Conservation (phyloP, 352 stramenopile species). For the Phytophthora litchii region DNA sequence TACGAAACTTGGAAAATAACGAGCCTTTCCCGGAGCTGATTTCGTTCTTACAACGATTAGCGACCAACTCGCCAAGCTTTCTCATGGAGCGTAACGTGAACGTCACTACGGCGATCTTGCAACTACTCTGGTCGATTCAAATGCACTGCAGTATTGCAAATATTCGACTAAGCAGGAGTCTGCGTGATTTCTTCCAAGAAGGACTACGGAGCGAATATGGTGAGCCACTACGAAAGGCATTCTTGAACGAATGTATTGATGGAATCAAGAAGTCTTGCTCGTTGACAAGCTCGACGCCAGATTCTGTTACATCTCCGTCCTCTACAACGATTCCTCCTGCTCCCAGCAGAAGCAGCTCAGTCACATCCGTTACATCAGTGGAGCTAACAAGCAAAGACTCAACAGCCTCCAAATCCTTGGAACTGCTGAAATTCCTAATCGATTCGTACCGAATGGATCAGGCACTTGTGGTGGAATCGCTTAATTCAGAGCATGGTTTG, state of each 20-base stretch:
- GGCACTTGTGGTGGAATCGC: conserved; percentile 64
- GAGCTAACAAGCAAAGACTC: conserved; percentile 41
- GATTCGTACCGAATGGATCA: conserved; percentile 83
- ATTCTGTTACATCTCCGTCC: conserved; percentile 23
- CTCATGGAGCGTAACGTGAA: conserved; percentile 69
- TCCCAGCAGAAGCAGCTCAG: conserved; percentile 21
- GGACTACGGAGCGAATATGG: conserved; percentile 76
- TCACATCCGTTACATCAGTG: conserved; percentile 18
- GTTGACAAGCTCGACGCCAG: conserved; percentile 23
- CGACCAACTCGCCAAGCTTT: conserved; percentile 67
- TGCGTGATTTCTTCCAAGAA: conserved; percentile 85
- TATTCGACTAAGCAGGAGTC: conserved; percentile 61
- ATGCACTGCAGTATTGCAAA: conserved; percentile 68
- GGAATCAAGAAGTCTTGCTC: conserved; percentile 81
- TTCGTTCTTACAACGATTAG: conserved; percentile 81
- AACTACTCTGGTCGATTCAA: conserved; percentile 87
- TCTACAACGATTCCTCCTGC: conserved; percentile 21
- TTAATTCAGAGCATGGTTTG: conserved; percentile 76
- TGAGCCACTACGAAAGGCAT: conserved; percentile 67
- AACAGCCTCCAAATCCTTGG: conserved; percentile 71
- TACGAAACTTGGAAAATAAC: conserved; percentile 52
- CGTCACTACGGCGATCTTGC: conserved; percentile 70
- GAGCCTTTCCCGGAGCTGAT: conserved; percentile 75
- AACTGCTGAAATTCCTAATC: conserved; percentile 88
- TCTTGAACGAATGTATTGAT: conserved; percentile 77